These are phyloP conservation scores for Coelastrella sp. DNA, from an alignment of 139 green algal genomes.

Conservation along the genomic window DNA sequence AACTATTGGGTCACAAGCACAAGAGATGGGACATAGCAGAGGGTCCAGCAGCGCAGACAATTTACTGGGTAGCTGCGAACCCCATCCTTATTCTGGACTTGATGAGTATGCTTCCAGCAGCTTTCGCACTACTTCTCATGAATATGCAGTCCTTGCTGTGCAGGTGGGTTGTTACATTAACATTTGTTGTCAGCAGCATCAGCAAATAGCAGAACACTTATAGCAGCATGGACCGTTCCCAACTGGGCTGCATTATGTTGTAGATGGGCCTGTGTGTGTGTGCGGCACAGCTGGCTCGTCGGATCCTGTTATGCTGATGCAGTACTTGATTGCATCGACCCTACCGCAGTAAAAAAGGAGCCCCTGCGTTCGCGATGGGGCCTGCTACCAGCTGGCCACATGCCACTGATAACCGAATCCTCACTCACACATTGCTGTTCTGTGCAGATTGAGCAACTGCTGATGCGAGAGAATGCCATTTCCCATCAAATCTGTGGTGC, in stretches of 20 bases:
- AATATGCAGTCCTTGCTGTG: conserved; percentile 15
- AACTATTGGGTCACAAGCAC: background rate
- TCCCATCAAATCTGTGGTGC: conserved; percentile 12
- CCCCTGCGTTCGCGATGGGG: background rate
- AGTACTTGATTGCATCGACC: no score
- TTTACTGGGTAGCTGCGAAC: background rate
- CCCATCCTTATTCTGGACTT: background rate
- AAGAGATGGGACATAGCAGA: background rate
- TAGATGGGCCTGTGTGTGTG: no score
- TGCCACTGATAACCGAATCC: no score
- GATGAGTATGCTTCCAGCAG: background rate
- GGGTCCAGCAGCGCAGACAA: background rate
- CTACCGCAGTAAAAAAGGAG: no score
- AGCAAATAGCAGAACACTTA: background rate
- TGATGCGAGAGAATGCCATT: conserved; percentile 27
- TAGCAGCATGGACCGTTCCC: background rate
- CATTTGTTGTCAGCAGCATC: background rate
- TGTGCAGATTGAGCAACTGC: background rate
- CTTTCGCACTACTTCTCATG: background rate
- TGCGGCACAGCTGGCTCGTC: no score
- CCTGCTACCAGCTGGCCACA: background rate
- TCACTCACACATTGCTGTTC: background rate
- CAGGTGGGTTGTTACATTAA: background rate
- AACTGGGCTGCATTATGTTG: background rate
- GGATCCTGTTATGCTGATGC: no score